Base-by-base conservation (phyloP, 2,329 filamentous ascomycete species). In the Penicillium sp. region DNA sequence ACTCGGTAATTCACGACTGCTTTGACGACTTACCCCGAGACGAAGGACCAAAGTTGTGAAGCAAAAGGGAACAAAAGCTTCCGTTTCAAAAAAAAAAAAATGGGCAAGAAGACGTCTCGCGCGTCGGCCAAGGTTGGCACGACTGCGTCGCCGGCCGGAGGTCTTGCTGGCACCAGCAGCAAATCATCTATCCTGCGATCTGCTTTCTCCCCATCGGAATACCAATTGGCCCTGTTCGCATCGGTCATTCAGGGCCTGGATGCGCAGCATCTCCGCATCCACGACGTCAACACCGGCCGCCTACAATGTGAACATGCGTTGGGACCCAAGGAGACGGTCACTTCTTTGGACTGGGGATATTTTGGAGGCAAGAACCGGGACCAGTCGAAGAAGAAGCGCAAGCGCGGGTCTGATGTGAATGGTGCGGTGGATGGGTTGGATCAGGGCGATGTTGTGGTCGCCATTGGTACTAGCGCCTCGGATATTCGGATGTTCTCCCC, bases 221-320 rank as follows among this genome's bases (percentile, higher is more conserved):
- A 80, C 52, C 81, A 82, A 73, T 76, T 83, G 68, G 76, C 80
- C 12, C 75, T 83, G 39, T 84, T 83, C 70, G 82, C 82, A 20
- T 84, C 82, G 15, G 79, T 83, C 57, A 82, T 83, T 53, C 81
- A 83, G 66, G 81, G 81, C 22, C 77, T 83, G 37, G 81, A 82
- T 70, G 78, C 77, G 49, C 81, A 83, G 63, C 80, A 82, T 63
- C 72, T 84, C 55, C 79, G 82, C 59, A 80, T 83, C 54, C 82
- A 84, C 69, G 81, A 83, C 63, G 81, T 79, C 43, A 76, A 71
- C 58, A 82, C 80, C 41, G 80, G 79, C 50, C 77, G 78, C 39
- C 73, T 83, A 63, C 79, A 79, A 59, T 83, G 81, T 67, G 81
- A 83, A 67, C 76, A 83, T 74, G 75, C 77, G 7, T 70, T 82